These are phyloP conservation scores for Calonectria pseudoturangicola DNA, from an alignment of 2,329 filamentous ascomycete species.

Conservation along the genomic window DNA sequence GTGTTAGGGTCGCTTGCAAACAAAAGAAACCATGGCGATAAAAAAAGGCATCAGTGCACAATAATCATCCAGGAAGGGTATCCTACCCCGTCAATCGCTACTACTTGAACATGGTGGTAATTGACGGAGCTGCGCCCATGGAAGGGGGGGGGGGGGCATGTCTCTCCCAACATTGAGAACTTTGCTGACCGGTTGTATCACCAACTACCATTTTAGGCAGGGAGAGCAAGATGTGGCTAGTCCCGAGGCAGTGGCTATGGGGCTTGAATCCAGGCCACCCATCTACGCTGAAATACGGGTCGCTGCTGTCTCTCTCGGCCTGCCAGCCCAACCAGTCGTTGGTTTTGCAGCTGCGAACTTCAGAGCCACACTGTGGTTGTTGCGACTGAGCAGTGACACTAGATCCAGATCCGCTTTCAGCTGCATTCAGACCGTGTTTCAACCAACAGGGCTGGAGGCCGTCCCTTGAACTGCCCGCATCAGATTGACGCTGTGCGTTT, in stretches of 20 bases:
- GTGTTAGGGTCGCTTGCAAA: constrained; percentile 2
- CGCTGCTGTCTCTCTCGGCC: not conserved
- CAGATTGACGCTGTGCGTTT: not conserved
- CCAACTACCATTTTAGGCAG: constrained; percentile 11
- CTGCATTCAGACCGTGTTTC: constrained; percentile 19
- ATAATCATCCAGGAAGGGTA: constrained; percentile 8
- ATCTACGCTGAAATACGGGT: not conserved
- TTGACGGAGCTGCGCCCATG: constrained; percentile 3
- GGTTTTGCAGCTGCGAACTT: not conserved
- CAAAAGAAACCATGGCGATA: constrained; percentile 19
- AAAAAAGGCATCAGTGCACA: not conserved
- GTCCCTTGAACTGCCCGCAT: constrained; percentile 7
- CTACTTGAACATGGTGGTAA: constrained; percentile 9
- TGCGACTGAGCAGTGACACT: constrained; percentile 3
- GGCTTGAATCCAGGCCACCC: constrained; percentile 6
- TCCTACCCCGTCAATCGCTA: constrained; percentile 1
- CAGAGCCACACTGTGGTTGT: constrained; percentile 1
- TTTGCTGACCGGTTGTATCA: not conserved
- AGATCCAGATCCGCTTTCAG: constrained; percentile 19
- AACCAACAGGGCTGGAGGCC: constrained; percentile 12
- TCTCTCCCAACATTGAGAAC: constrained; percentile 19
- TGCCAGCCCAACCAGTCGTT: not conserved
- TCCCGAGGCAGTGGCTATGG: not conserved
- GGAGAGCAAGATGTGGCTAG: not conserved
- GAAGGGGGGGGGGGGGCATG: not conserved